Evolutionary conservation across 139 green algal genomes (phyloP), one percentile per base, ranked within the genome.

Genomic region (Volvox africanus): DNA sequence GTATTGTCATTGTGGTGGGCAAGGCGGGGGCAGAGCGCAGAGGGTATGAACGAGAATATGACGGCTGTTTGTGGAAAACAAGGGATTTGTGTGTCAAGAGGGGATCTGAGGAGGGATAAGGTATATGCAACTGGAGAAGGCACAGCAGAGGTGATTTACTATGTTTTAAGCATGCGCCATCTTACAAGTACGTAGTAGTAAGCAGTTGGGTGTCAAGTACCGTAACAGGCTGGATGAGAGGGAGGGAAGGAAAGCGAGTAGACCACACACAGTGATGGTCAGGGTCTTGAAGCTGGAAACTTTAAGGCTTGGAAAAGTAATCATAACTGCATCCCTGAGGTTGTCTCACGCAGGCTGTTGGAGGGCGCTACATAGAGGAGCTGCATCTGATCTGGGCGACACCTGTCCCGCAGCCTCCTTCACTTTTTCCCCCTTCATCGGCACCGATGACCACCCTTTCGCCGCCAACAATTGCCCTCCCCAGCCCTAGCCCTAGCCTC

Each of bases 321-420:
- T n/a, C n/a, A n/a, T n/a, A n/a, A n/a, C 44, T 9, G 44, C 44
- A 55, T 55, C 9, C 9, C 9, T 55, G 44, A 9, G 5, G 44
- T 55, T 55, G 44, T 55, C 44, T 55, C 69, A 28, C 14, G 12
- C 84, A 89, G 84, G 84, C 22, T 12, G 28, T 33, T 22, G 86
- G 22, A 0, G 86, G 86, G 21, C 35, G 50, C 71, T 90, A 77
- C 50, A 20, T 83, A 19, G 73, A 90, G 44, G 86, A 90, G 21
- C 30, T 90, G 73, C 6, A 65, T 21, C n/a, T 83, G 30, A 68
- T 82, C 35, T 89, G 85, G 85, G 85, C 81, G n/a, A 68, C 61
- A n/a, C 20, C 79, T 50, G 21, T 37, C 55, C 71, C 80, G 16
- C 67, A 65, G 24, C 84, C 36, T 24, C 35, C 14, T 5, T 36